phyloP scores from a whole-genome alignment of 202 grass and related monocot species.

The Schoenoplectus triqueter region DNA sequence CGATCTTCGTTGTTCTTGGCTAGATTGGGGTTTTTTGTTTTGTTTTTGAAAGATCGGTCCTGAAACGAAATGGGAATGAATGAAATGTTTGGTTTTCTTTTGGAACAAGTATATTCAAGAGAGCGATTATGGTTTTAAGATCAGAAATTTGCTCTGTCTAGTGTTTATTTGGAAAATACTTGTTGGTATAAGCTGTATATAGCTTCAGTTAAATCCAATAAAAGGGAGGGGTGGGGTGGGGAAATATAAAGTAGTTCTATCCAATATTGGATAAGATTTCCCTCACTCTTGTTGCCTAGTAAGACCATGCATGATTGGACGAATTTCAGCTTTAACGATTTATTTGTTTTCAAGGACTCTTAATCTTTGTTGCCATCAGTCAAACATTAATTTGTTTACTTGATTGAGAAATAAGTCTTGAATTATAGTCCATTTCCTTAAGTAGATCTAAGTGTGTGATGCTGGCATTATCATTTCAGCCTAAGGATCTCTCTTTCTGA shows the following conservation, averaged over 20 bases:
- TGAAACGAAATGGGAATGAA: constrained; percentile 1
- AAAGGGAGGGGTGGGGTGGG: constrained; percentile 1
- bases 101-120: constrained; percentile 12
- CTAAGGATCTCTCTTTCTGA: constrained; percentile 7
- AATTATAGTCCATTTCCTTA: neutral
- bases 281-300: neutral
- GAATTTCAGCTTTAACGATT: neutral
- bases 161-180: constrained; percentile 20
- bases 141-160: constrained; percentile 16
- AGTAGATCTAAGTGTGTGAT: neutral
- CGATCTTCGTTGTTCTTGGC: constrained; percentile 13
- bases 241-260: neutral
- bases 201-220: neutral
- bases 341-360: neutral
- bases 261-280: neutral
- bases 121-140: constrained; percentile 29
- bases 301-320: constrained; percentile 21
- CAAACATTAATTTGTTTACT: neutral
- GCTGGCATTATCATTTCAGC: neutral
- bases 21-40: constrained; percentile 17
- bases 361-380: neutral
- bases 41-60: constrained; percentile 35
- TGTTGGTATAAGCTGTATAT: constrained; percentile 2
- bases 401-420: neutral
- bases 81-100: neutral